phyloP scores from a whole-genome alignment of 176 grass and related monocot species.

The Saccharum officinarum region DNA sequence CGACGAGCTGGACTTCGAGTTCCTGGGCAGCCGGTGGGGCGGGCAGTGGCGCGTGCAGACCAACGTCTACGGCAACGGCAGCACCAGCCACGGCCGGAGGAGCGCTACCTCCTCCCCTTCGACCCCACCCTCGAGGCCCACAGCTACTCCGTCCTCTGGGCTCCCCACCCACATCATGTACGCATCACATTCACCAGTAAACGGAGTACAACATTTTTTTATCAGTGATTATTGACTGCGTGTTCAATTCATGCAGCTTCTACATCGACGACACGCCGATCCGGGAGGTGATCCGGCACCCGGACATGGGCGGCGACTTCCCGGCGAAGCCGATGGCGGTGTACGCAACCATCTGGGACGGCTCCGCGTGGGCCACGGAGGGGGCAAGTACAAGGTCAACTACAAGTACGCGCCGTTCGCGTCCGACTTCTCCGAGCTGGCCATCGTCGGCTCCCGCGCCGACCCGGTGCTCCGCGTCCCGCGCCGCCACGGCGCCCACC shows the following conservation, averaged over 20 bases:
- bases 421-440: slow-evolving; percentile 54
- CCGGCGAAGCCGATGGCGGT: slow-evolving; percentile 82
- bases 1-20: slow-evolving; percentile 95
- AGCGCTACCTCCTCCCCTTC: slow-evolving; percentile 88
- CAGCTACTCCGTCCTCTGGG: slow-evolving; percentile 79
- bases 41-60: slow-evolving; percentile 87
- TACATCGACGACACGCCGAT: slow-evolving; percentile 79
- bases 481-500: neutral
- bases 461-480: slow-evolving; percentile 37
- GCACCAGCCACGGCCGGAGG: slow-evolving; percentile 78
- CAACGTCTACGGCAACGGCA: slow-evolving; percentile 91
- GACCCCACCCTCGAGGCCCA: slow-evolving; percentile 67
- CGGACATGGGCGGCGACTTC: slow-evolving; percentile 76
- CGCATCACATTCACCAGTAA: no score
- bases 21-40: slow-evolving; percentile 79
- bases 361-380: slow-evolving; percentile 77
- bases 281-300: slow-evolving; percentile 64
- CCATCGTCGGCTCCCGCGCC: slow-evolving; percentile 49
- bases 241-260: slow-evolving; percentile 42
- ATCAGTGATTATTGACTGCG: neutral
- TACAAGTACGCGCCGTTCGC: slow-evolving; percentile 83
- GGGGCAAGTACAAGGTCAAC: slow-evolving; percentile 79
- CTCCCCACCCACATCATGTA: slow-evolving; percentile 71
- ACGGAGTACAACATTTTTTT: no score
- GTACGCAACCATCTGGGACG: slow-evolving; percentile 88